Base-by-base conservation (phyloP, 2,329 filamentous ascomycete species). In the Plectosphaerella cucumerina region DNA sequence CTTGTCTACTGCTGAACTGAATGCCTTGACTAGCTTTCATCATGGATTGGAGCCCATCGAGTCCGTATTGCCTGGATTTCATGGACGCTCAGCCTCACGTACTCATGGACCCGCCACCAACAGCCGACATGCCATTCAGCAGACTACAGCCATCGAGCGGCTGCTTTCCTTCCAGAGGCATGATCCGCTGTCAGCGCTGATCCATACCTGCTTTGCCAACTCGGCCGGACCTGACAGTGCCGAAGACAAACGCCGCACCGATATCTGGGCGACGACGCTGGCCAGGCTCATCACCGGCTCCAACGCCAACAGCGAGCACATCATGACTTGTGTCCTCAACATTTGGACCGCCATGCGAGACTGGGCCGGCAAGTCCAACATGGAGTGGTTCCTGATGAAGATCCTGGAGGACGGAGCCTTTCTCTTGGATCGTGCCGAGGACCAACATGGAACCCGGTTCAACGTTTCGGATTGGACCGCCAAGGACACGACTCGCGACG, bases 351-450 rank as follows among this genome's bases (percentile, higher is more conserved):
- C 84, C 50, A 89, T 92, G 79, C 85, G 89, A 55, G 86, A 92
- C 67, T 97, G 93, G 92, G 88, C 90, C 39, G 90, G 90, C 51
- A 91, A 87, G 61, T 83, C 86, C 58, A 94, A 91, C 57, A 85
- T 99, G 76, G 92, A 97, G 70, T 88, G 90, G 70, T 97, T 93
- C 67, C 81, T 99, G 12, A 94, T 96, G 89, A 89, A 94, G 65
- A 90, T 95, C 53, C 81, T 99, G 31, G 90, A 96, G 69, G 89
- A 95, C 60, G 94, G 94, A 58, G 87, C 91, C 37, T 97, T 97
- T 64, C 76, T 97, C 51, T 77, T 97, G 59, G 91, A 96, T 63
- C 86, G 88, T 63, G 85, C 89, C 61, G 89, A 92, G 67, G 87
- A 91, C 63, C 87, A 90, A 60, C 80, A 87, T 55, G 82, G 85